phyloP scores from a whole-genome alignment of 2,329 filamentous ascomycete genomes.

The Pseudocercospora cruenta region DNA sequence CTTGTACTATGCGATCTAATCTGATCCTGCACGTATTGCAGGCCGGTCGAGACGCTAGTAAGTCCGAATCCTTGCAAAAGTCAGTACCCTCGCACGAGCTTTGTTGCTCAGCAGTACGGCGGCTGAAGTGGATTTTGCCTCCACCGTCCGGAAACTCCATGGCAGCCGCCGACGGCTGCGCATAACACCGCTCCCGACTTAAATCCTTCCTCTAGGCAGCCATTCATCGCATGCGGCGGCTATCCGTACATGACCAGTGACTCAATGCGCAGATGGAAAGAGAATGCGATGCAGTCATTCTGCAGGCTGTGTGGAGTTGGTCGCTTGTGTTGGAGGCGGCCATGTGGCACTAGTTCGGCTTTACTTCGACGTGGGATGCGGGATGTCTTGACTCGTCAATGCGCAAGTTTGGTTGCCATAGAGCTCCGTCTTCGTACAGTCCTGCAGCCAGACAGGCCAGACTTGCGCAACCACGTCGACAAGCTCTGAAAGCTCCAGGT shows the following conservation, averaged over 20 bases:
- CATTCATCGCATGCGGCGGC: constrained; percentile 7
- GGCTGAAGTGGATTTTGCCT: neutral
- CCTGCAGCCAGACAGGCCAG: neutral
- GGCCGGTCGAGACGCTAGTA: neutral
- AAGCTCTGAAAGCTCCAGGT: constrained; percentile 4
- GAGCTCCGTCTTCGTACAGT: neutral
- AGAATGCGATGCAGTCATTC: constrained; percentile 2
- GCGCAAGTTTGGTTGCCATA: neutral
- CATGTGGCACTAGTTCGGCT: constrained; percentile 1
- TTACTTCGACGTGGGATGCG: constrained; percentile 7
- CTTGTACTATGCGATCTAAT: constrained; percentile 24
- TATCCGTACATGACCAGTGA: neutral
- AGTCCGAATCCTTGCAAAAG: constrained; percentile 1
- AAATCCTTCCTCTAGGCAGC: neutral
- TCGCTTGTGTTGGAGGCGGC: constrained; percentile 1
- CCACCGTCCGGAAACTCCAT: neutral
- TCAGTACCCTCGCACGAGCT: neutral
- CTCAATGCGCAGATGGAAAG: neutral
- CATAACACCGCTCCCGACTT: neutral
- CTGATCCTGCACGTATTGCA: constrained; percentile 17
- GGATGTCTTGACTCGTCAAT: constrained; percentile 1
- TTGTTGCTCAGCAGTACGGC: neutral
- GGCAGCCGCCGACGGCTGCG: neutral
- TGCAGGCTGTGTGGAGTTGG: neutral
- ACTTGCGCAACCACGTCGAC: constrained; percentile 6